phyloP scores from a whole-genome alignment of 2,329 filamentous ascomycete species.

The Stagonosporopsis chrysanthemi region DNA sequence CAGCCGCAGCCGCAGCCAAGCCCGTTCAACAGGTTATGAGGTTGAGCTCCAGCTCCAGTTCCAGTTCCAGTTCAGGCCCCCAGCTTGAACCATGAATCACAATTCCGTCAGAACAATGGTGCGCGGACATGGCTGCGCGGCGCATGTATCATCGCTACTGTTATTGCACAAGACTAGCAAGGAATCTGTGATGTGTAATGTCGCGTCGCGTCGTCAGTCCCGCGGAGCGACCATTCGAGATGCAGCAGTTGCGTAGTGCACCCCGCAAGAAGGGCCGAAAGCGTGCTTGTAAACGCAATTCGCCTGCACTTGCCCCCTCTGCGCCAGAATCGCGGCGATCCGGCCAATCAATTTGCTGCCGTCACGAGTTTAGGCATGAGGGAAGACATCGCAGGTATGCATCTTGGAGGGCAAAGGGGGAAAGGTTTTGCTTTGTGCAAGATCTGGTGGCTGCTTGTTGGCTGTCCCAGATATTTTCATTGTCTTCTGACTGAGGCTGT shows the following conservation, averaged over 20 bases:
- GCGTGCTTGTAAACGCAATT: neutral
- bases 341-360: constrained; percentile 5
- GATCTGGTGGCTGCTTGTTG: neutral
- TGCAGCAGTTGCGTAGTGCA: neutral
- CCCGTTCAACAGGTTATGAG: too few species aligned
- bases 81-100: neutral
- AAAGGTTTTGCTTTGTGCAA: constrained; percentile 2
- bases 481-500: neutral
- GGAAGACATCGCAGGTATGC: neutral
- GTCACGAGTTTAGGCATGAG: neutral
- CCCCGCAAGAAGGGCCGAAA: constrained; percentile 13
- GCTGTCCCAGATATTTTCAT: constrained; percentile 2
- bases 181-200: neutral
- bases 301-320: neutral
- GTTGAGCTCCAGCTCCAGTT: too few species aligned
- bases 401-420: neutral
- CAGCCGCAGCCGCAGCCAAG: too few species aligned
- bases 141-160: neutral
- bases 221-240: neutral
- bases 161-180: neutral
- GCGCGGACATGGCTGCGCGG: neutral
- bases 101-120: neutral
- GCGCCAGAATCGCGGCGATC: neutral
- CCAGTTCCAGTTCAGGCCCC: neutral
- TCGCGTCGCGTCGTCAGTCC: neutral